These are phyloP conservation scores for Beauveria scarabaeidicola DNA, from an alignment of 2,329 filamentous ascomycete genomes.

Conservation along the genomic window DNA sequence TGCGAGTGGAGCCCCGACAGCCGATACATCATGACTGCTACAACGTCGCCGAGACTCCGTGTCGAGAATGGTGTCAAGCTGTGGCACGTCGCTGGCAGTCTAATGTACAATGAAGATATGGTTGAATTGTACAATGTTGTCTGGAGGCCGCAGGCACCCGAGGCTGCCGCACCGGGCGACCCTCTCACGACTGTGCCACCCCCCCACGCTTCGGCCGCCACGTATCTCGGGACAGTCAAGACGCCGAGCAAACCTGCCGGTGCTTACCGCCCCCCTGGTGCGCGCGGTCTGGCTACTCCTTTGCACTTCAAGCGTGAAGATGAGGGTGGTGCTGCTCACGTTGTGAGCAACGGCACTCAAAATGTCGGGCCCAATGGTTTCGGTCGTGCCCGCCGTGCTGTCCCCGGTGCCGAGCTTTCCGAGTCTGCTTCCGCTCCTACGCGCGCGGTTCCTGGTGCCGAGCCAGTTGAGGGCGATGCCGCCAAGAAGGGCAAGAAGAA, in stretches of 20 bases:
- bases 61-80: constrained; percentile 95
- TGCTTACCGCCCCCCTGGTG: constrained; percentile 90
- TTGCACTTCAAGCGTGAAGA: constrained; percentile 97
- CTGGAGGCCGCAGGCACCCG: constrained; percentile 70
- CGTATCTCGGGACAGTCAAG: constrained; percentile 79
- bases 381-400: constrained; percentile 61
- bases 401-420: constrained; percentile 77
- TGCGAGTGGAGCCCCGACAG: constrained; percentile 98
- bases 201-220: constrained; percentile 73
- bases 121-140: constrained; percentile 83
- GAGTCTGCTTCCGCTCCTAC: constrained; percentile 60
- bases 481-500: constrained; percentile 96
- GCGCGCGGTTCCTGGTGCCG: constrained; percentile 57
- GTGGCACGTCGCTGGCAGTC: constrained; percentile 79
- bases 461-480: constrained; percentile 62
- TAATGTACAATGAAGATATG: constrained; percentile 97
- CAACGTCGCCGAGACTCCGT: constrained; percentile 85
- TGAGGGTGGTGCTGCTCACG: constrained; percentile 83
- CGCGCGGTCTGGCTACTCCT: constrained; percentile 79
- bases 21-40: constrained; percentile 93
- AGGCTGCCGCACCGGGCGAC: constrained; percentile 53
- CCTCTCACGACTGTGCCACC: constrained; percentile 65
- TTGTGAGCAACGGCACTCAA: constrained; percentile 67
- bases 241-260: constrained; percentile 95
- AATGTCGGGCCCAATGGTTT: constrained; percentile 73